Conservation (phyloP, 2,329 filamentous ascomycete species). For the Monilinia laxa region DNA sequence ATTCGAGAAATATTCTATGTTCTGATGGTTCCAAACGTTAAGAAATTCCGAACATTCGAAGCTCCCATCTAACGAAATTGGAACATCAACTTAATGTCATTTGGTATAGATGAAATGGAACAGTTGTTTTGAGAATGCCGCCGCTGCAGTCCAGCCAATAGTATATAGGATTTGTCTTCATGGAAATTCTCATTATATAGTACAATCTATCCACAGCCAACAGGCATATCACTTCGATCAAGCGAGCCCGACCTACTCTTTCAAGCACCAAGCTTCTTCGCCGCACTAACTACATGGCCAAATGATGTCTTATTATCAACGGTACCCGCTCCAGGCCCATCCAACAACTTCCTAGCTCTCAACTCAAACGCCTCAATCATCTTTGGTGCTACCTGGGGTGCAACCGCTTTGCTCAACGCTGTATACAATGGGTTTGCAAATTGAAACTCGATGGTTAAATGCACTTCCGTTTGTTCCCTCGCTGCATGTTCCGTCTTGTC, state of each 20-base stretch:
- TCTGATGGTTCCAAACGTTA: background rate
- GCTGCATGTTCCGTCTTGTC: slow-evolving; percentile 33
- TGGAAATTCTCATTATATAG: background rate
- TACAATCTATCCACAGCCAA: background rate
- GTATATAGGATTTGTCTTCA: background rate
- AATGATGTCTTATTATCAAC: slow-evolving; percentile 17
- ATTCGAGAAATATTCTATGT: no score
- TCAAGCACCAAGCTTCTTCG: slow-evolving; percentile 23
- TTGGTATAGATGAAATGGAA: background rate
- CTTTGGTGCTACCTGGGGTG: slow-evolving; percentile 76
- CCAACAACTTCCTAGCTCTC: slow-evolving; percentile 63
- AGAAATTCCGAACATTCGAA: no score
- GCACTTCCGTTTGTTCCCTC: slow-evolving; percentile 66
- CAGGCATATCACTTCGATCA: background rate
- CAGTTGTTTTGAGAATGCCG: background rate
- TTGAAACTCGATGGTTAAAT: slow-evolving; percentile 73
- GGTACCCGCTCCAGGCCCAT: slow-evolving; percentile 28
- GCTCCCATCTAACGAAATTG: background rate
- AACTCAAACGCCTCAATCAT: slow-evolving; percentile 96
- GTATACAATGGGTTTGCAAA: slow-evolving; percentile 90
- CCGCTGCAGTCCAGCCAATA: background rate
- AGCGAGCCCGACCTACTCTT: no score
- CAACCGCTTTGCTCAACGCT: slow-evolving; percentile 75
- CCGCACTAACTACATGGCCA: slow-evolving; percentile 14
- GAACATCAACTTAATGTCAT: background rate